phyloP scores from a whole-genome alignment of 2,329 filamentous ascomycete genomes.

The Xylariaceae sp. region DNA sequence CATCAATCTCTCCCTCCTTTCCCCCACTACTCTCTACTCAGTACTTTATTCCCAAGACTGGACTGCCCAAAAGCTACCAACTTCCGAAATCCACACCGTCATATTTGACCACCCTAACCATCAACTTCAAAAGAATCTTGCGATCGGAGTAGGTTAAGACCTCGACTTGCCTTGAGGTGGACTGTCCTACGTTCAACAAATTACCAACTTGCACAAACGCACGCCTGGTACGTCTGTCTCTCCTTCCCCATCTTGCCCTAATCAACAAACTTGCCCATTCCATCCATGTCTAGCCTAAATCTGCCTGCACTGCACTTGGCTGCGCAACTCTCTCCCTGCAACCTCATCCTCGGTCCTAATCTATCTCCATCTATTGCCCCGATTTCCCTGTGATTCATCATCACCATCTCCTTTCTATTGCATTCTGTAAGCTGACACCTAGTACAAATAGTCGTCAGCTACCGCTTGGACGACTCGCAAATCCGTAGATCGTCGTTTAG shows the following conservation, averaged over 20 bases:
- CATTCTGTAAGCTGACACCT: neutral
- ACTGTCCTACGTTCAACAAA: no score
- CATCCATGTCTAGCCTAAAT: no score
- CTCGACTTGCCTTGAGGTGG: no score
- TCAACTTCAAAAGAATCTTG: no score
- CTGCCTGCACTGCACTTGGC: no score
- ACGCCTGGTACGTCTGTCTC: no score
- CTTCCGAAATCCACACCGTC: conserved; percentile 5
- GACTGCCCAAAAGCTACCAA: neutral
- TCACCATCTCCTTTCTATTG: neutral
- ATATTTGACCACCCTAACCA: conserved; percentile 9
- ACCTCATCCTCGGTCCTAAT: neutral
- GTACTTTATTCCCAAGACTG: conserved; percentile 1
- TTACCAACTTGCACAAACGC: no score
- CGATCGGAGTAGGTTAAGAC: no score
- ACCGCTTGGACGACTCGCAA: neutral
- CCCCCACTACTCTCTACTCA: conserved; percentile 19
- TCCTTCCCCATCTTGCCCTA: no score
- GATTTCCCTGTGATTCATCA: neutral
- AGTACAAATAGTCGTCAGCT: neutral
- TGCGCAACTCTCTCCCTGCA: neutral
- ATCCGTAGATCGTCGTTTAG: conserved; percentile 16
- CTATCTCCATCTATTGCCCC: neutral
- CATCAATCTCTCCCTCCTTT: conserved; percentile 19
- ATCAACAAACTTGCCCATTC: no score